A percentile compares a stretch with the other conserved stretches of the same genome.
Conservation (phyloP, 2,329 filamentous ascomycete species). For the Colletotrichum melonis region DNA sequence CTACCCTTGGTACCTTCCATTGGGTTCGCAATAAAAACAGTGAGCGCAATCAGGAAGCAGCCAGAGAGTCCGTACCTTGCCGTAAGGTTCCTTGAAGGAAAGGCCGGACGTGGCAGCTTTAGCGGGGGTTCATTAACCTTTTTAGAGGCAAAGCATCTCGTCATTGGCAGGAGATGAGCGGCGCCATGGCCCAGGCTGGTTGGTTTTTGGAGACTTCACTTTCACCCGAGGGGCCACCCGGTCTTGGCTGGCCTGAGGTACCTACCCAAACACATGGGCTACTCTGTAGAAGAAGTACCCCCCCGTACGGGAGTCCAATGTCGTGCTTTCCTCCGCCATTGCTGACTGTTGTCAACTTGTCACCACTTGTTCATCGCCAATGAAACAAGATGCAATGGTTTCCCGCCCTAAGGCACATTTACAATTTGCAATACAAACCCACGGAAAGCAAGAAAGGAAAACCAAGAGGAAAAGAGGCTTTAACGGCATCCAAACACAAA, state of each 20-base stretch:
- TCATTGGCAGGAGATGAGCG: constrained; percentile 33
- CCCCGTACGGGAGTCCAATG: not conserved
- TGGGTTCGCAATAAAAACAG: not conserved
- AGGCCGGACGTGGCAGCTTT: constrained; percentile 35
- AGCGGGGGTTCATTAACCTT: constrained; percentile 36
- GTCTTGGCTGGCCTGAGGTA: not conserved
- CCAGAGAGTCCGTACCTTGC: constrained; percentile 7
- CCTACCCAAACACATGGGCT: not conserved
- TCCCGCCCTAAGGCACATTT: not conserved
- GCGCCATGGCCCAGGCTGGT: constrained; percentile 25
- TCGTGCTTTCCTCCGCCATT: not conserved
- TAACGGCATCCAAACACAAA: not conserved
- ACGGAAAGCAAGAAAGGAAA: not conserved
- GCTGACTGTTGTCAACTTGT: not conserved
- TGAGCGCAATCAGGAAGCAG: not conserved
- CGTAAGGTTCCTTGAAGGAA: constrained; percentile 14
- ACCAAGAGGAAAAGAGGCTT: too few relatives aligned
- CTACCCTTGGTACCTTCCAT: too few relatives aligned
- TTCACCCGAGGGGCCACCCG: not conserved
- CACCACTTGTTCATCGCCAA: not conserved
- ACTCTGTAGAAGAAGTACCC: too few relatives aligned
- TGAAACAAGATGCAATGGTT: not conserved
- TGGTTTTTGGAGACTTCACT: not conserved
- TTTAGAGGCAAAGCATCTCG: constrained; percentile 31
- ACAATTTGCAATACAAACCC: not conserved